Conservation (phyloP, 202 grass and related monocot species). For the Setaria viridis region DNA sequence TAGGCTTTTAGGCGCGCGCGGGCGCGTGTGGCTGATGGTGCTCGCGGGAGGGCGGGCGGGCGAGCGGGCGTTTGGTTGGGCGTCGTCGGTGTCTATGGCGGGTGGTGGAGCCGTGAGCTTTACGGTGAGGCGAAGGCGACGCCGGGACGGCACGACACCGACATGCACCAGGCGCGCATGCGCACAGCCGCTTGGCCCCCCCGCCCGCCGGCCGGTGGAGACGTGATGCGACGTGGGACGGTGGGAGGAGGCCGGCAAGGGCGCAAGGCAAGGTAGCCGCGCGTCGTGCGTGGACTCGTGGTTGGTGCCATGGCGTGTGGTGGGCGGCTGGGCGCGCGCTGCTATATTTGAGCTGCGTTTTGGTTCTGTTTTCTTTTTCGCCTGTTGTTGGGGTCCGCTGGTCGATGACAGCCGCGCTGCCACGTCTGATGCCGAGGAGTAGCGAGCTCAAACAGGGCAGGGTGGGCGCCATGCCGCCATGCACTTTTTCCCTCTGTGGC, state of each 20-base stretch:
- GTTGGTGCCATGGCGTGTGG: not conserved
- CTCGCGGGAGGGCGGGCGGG: not conserved
- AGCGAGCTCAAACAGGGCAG: not conserved
- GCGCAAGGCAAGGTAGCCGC: not conserved
- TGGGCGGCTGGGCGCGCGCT: not conserved
- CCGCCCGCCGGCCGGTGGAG: slow-evolving; percentile 1
- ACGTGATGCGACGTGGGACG: not conserved
- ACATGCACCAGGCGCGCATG: slow-evolving; percentile 20
- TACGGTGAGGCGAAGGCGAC: slow-evolving; percentile 54
- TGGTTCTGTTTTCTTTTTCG: too few relatives aligned
- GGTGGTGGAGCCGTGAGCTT: slow-evolving; percentile 46
- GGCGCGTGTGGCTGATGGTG: slow-evolving; percentile 1
- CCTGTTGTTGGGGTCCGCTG: not conserved
- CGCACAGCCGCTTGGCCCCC: not conserved
- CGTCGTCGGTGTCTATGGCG: slow-evolving; percentile 32
- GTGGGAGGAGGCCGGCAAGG: not conserved
- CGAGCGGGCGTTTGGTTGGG: not conserved
- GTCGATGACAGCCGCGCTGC: not conserved
- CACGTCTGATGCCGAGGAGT: not conserved
- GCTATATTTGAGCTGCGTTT: not conserved
- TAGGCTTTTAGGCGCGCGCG: slow-evolving; percentile 44
- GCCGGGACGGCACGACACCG: slow-evolving; percentile 50
- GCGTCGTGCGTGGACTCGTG: not conserved
- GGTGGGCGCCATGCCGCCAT: not conserved
- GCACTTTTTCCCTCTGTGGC: not conserved